A percentile compares a stretch with the other conserved stretches of the same genome.
These are phyloP conservation scores for Xylariomycetidae sp. DNA, from an alignment of 2,329 filamentous ascomycete species.

Conservation along the genomic window DNA sequence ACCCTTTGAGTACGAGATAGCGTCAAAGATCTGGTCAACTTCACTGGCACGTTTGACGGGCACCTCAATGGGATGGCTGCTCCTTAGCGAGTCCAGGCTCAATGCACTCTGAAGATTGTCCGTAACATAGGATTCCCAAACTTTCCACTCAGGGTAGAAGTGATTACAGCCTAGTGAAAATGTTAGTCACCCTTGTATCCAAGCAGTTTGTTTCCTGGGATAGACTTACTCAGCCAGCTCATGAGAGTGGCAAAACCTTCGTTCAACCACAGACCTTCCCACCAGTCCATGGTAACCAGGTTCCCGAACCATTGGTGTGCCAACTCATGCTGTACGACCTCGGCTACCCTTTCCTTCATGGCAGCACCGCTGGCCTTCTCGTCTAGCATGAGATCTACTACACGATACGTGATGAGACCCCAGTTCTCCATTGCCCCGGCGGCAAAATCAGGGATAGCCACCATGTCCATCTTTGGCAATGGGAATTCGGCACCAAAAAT, in stretches of 20 bases:
- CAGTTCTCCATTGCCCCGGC: conserved; percentile 98
- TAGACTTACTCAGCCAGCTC: conserved; percentile 58
- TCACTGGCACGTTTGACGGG: conserved; percentile 93
- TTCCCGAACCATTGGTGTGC: conserved; percentile 99
- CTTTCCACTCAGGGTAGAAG: conserved; percentile 98
- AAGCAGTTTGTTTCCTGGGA: neutral
- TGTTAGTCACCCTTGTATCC: conserved; percentile 4
- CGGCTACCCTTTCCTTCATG: conserved; percentile 87
- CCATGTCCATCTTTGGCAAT: conserved; percentile 92
- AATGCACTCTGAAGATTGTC: conserved; percentile 88
- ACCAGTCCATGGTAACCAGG: conserved; percentile 97
- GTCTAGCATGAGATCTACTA: conserved; percentile 85
- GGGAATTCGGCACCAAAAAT: conserved; percentile 85
- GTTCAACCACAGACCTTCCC: conserved; percentile 96
- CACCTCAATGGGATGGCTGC: conserved; percentile 94
- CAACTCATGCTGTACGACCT: conserved; percentile 94
- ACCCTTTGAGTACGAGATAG: conserved; percentile 95
- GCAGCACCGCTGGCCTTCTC: conserved; percentile 87
- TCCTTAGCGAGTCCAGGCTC: conserved; percentile 82
- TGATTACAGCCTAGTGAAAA: conserved; percentile 74
- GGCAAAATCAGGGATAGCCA: conserved; percentile 92
- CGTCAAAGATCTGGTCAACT: conserved; percentile 97
- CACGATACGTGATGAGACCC: conserved; percentile 91
- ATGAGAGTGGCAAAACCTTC: conserved; percentile 90
- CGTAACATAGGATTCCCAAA: conserved; percentile 93